Evolutionary conservation across 345 rosid genomes (phyloP).

Genomic region (Populus tremula): DNA sequence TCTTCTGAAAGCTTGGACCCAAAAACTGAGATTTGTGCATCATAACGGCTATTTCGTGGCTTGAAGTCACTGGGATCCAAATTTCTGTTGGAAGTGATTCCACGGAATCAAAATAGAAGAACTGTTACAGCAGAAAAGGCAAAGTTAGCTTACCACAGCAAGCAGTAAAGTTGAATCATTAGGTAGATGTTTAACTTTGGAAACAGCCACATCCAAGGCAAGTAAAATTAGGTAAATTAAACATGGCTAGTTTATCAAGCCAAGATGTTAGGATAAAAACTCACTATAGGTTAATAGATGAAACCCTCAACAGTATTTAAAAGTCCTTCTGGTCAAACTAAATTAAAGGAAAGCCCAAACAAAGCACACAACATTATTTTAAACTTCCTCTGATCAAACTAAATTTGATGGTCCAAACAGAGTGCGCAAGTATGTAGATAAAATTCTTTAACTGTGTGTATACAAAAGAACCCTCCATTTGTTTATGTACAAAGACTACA

Average conservation of each 20-base stretch:
- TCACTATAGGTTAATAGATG: neutral
- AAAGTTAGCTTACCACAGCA: conserved; percentile 8
- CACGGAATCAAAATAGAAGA: conserved; percentile 92
- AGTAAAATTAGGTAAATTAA: neutral
- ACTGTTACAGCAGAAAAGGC: conserved; percentile 42
- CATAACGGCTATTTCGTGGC: conserved; percentile 79
- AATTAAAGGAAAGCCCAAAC: neutral
- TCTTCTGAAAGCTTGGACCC: conserved; percentile 89
- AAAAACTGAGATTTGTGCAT: conserved; percentile 98
- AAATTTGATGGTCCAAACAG: neutral
- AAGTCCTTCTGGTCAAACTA: neutral
- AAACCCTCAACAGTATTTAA: neutral
- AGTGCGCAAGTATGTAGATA: neutral
- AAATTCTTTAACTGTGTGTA: neutral
- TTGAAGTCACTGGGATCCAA: conserved; percentile 62
- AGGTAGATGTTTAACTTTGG: neutral
- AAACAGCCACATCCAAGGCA: neutral
- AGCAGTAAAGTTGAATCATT: conserved; percentile 11
- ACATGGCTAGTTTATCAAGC: neutral
- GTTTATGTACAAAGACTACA: neutral
- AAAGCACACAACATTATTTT: neutral
- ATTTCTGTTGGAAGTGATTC: conserved; percentile 87
- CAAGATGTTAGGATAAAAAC: neutral
- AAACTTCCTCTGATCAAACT: neutral
- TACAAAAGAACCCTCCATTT: neutral